A percentile compares a stretch with the other conserved stretches of the same genome.
Evolutionary conservation across 495 filamentous ascomycete species (phyloP).

Genomic region (Daldinia grandis): DNA sequence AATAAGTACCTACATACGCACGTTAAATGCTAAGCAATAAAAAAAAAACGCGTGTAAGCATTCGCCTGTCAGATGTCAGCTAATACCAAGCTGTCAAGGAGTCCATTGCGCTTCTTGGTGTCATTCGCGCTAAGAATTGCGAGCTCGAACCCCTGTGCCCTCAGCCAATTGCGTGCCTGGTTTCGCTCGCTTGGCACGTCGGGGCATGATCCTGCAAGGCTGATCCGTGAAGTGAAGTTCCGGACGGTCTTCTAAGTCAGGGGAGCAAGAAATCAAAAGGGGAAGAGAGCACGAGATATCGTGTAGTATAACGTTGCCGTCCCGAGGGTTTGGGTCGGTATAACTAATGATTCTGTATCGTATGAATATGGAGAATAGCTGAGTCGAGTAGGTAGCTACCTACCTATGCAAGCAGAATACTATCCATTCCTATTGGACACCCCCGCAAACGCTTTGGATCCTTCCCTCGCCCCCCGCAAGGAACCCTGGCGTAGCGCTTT

Average conservation of each 20-base stretch:
- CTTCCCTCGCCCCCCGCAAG: constrained; percentile 19
- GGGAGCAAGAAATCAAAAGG: not conserved
- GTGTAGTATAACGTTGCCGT: not conserved
- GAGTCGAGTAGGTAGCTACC: not conserved
- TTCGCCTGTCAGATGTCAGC: not conserved
- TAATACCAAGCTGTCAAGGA: not conserved
- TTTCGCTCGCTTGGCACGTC: constrained; percentile 21
- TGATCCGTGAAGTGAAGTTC: constrained; percentile 5
- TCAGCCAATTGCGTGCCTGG: constrained; percentile 22
- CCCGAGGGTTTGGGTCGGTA: not conserved
- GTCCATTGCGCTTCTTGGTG: constrained; percentile 6
- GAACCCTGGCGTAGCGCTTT: not conserved
- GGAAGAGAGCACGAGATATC: not conserved
- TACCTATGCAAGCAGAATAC: not conserved
- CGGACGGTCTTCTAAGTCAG: not conserved
- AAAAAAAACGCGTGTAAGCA: not conserved
- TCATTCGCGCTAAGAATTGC: constrained; percentile 35
- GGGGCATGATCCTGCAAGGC: constrained; percentile 2
- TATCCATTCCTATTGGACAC: not conserved
- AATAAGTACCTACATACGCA: not conserved
- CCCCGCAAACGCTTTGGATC: constrained; percentile 13
- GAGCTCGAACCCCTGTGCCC: constrained; percentile 32
- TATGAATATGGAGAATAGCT: not conserved
- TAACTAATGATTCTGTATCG: not conserved
- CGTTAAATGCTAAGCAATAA: not conserved